A percentile compares a stretch with the other conserved stretches of the same genome.
Evolutionary conservation across 371 early-diverging fungal genomes (phyloP).

Genomic region (Mucor lusitanicus): DNA sequence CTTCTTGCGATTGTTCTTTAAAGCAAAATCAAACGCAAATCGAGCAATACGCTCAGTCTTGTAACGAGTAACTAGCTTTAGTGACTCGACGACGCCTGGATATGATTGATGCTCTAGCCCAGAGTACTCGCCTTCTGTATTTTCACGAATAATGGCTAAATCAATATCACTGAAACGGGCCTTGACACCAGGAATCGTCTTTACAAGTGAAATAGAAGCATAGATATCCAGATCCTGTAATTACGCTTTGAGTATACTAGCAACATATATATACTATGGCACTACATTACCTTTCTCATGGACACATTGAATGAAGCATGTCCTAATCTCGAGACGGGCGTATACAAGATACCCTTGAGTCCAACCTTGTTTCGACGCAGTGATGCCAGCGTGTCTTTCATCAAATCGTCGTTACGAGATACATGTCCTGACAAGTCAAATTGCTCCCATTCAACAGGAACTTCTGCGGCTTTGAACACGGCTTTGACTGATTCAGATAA

Average conservation of each 20-base stretch:
- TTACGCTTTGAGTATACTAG: neutral
- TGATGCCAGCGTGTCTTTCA: slow-evolving; percentile 88
- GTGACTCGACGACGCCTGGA: slow-evolving; percentile 97
- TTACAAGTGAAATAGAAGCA: slow-evolving; percentile 85
- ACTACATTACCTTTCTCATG: slow-evolving; percentile 85
- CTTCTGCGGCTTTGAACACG: slow-evolving; percentile 89
- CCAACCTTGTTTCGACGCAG: slow-evolving; percentile 94
- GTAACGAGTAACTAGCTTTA: slow-evolving; percentile 92
- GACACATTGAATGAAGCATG: slow-evolving; percentile 91
- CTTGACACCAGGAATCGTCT: slow-evolving; percentile 81
- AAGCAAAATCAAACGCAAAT: slow-evolving; percentile 97
- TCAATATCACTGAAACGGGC: slow-evolving; percentile 91
- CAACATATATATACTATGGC: neutral
- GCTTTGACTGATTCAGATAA: slow-evolving; percentile 88
- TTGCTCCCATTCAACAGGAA: slow-evolving; percentile 95
- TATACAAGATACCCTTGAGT: slow-evolving; percentile 95
- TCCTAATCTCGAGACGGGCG: slow-evolving; percentile 85
- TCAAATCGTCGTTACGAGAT: slow-evolving; percentile 66
- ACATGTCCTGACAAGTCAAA: slow-evolving; percentile 91
- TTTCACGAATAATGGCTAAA: slow-evolving; percentile 97
- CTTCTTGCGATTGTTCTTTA: slow-evolving; percentile 94
- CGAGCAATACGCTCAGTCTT: slow-evolving; percentile 97
- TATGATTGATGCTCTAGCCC: slow-evolving; percentile 97
- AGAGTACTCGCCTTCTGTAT: slow-evolving; percentile 98
- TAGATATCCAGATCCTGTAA: slow-evolving; percentile 84